Evolutionary conservation across 352 stramenopile genomes (phyloP).

Genomic region (Elongisporangium anandrum): DNA sequence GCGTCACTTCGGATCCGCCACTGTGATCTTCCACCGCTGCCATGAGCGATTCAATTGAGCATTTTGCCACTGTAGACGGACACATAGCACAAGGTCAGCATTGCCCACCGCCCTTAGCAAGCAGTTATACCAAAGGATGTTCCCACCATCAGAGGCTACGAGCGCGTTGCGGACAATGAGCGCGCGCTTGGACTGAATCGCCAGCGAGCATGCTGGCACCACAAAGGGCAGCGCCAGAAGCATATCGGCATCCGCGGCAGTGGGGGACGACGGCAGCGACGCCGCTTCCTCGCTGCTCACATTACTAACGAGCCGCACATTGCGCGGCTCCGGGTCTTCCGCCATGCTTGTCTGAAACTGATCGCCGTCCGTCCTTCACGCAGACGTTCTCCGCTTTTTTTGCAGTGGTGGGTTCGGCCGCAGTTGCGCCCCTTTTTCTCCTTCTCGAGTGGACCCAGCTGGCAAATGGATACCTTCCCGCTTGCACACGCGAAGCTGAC

Average conservation of each 20-base stretch:
- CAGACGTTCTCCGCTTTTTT: neutral
- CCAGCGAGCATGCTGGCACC: slow-evolving; percentile 45
- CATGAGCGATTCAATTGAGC: slow-evolving; percentile 32
- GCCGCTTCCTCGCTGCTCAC: slow-evolving; percentile 32
- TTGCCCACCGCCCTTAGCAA: neutral
- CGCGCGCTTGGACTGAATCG: slow-evolving; percentile 70
- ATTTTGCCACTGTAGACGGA: slow-evolving; percentile 46
- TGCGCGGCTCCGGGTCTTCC: slow-evolving; percentile 5
- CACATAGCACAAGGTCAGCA: neutral
- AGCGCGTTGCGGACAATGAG: slow-evolving; percentile 64
- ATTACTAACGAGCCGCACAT: slow-evolving; percentile 53
- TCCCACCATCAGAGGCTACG: slow-evolving; percentile 45
- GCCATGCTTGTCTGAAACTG: slow-evolving; percentile 4
- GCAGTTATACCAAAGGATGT: too few relatives aligned
- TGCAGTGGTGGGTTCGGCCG: neutral
- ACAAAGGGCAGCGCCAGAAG: slow-evolving; percentile 57
- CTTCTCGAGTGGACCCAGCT: neutral
- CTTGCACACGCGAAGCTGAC: neutral
- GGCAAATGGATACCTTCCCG: neutral
- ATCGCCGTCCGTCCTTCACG: neutral
- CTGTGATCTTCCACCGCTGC: slow-evolving; percentile 29
- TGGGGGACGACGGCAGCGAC: slow-evolving; percentile 59
- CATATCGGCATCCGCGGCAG: slow-evolving; percentile 31
- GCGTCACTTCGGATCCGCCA: slow-evolving; percentile 4
- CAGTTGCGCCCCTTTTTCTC: neutral